Conservation (phyloP, 2,329 filamentous ascomycete genomes). For the Aspergillus fischeri region DNA sequence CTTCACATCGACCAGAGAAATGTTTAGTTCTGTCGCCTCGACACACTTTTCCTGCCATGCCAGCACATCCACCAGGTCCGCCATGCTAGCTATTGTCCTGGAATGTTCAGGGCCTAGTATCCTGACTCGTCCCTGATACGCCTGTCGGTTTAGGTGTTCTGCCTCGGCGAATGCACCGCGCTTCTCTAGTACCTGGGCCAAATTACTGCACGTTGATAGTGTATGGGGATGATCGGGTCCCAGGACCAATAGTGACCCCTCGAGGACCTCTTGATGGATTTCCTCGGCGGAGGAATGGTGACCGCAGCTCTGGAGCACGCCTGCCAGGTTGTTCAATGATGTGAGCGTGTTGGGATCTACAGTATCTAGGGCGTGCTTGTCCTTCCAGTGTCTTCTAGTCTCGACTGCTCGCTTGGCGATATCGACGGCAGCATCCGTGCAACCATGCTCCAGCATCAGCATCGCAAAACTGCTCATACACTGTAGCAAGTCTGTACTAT, state of each 20-base stretch:
- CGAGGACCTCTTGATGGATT: not conserved
- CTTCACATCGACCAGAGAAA: not conserved
- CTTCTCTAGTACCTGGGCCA: not conserved
- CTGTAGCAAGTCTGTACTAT: not conserved
- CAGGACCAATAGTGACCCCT: not conserved
- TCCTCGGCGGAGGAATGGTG: not conserved
- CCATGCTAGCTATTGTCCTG: not conserved
- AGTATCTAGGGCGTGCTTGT: not conserved
- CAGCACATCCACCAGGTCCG: not conserved
- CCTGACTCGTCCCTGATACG: not conserved
- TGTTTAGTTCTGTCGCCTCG: not conserved
- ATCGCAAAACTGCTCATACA: not conserved
- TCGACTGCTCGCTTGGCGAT: not conserved
- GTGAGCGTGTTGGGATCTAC: not conserved
- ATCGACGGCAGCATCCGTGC: not conserved
- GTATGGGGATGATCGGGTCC: not conserved
- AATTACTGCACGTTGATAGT: not conserved
- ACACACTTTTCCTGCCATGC: not conserved
- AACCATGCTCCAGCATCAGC: not conserved
- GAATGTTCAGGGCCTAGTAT: not conserved
- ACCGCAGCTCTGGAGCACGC: not conserved
- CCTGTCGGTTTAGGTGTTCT: not conserved
- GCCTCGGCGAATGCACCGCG: not conserved
- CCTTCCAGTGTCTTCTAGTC: not conserved
- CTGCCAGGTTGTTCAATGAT: not conserved